A percentile compares a stretch with the other conserved stretches of the same genome.
phyloP scores from a whole-genome alignment of 2,329 filamentous ascomycete species.

The Alternaria sp. region DNA sequence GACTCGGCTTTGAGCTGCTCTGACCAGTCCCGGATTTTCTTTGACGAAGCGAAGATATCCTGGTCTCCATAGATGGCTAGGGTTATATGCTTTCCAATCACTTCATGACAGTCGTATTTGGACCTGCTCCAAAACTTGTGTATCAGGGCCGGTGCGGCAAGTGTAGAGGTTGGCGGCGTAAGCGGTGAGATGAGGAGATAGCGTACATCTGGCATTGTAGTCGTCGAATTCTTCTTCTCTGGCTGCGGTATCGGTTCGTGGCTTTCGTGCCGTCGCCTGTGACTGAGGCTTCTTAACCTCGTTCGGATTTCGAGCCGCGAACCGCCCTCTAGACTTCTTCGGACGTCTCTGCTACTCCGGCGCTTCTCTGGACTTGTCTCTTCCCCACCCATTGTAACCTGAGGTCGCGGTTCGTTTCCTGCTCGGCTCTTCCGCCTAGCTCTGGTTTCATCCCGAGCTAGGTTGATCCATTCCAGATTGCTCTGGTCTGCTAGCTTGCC shows the following conservation, averaged over 20 bases:
- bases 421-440: slow-evolving; percentile 35
- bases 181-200: slow-evolving; percentile 58
- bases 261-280: slow-evolving; percentile 22
- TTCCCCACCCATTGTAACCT: slow-evolving; percentile 54
- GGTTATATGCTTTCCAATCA: slow-evolving; percentile 50
- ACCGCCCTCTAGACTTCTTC: slow-evolving; percentile 37
- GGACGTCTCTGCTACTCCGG: slow-evolving; percentile 50
- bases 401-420: slow-evolving; percentile 26
- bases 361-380: slow-evolving; percentile 51
- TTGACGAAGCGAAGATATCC: slow-evolving; percentile 74
- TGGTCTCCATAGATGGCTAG: slow-evolving; percentile 76
- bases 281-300: slow-evolving; percentile 37
- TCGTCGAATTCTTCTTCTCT: neutral
- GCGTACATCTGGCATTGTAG: slow-evolving; percentile 30
- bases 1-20: slow-evolving; percentile 54
- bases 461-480: slow-evolving; percentile 53
- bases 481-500: slow-evolving; percentile 70
- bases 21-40: slow-evolving; percentile 72
- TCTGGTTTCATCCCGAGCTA: slow-evolving; percentile 29
- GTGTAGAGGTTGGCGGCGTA: slow-evolving; percentile 50
- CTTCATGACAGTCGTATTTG: slow-evolving; percentile 15
- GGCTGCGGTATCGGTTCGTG: slow-evolving; percentile 11
- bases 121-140: slow-evolving; percentile 35
- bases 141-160: slow-evolving; percentile 42
- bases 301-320: slow-evolving; percentile 46